Evolutionary conservation across 1,139 yeast genomes (phyloP).

Genomic region (Oligophagozyma castellii): DNA sequence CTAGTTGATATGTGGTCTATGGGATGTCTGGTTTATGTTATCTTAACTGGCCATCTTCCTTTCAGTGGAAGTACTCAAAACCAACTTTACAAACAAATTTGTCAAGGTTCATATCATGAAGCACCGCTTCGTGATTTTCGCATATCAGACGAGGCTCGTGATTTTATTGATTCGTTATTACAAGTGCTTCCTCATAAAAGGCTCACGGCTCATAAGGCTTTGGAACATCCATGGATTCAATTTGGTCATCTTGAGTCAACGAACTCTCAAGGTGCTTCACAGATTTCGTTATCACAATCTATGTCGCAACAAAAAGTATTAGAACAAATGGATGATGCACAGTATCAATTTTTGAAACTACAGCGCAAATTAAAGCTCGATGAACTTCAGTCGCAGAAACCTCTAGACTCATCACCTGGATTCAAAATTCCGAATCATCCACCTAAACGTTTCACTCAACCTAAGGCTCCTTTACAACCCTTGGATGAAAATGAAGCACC

Average conservation of each 20-base stretch:
- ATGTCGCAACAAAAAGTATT: slow-evolving; percentile 52
- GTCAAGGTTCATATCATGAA: slow-evolving; percentile 65
- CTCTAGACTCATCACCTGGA: slow-evolving; percentile 5
- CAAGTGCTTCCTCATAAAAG: slow-evolving; percentile 64
- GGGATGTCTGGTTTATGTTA: slow-evolving; percentile 83
- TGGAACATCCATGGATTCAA: slow-evolving; percentile 45
- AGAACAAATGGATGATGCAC: slow-evolving; percentile 31
- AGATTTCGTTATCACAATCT: slow-evolving; percentile 54
- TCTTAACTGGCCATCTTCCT: slow-evolving; percentile 83
- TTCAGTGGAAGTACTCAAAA: slow-evolving; percentile 89
- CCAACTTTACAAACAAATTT: slow-evolving; percentile 62
- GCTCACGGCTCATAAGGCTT: slow-evolving; percentile 58
- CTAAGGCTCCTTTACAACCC: slow-evolving; percentile 8
- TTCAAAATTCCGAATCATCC: slow-evolving; percentile 27
- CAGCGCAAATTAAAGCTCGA: slow-evolving; percentile 25
- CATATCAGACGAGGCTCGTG: slow-evolving; percentile 50
- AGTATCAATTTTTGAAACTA: slow-evolving; percentile 20
- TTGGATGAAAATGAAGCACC: slow-evolving; percentile 2
- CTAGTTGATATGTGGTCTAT: slow-evolving; percentile 94
- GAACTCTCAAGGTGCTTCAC: slow-evolving; percentile 17
- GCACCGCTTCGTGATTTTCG: slow-evolving; percentile 61
- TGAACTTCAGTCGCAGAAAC: slow-evolving; percentile 2
- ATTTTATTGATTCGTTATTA: slow-evolving; percentile 52
- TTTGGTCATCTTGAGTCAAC: background rate
- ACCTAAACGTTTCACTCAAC: slow-evolving; percentile 20